Conservation (phyloP, 495 filamentous ascomycete genomes). For the Aspergillus saccharolyticus region DNA sequence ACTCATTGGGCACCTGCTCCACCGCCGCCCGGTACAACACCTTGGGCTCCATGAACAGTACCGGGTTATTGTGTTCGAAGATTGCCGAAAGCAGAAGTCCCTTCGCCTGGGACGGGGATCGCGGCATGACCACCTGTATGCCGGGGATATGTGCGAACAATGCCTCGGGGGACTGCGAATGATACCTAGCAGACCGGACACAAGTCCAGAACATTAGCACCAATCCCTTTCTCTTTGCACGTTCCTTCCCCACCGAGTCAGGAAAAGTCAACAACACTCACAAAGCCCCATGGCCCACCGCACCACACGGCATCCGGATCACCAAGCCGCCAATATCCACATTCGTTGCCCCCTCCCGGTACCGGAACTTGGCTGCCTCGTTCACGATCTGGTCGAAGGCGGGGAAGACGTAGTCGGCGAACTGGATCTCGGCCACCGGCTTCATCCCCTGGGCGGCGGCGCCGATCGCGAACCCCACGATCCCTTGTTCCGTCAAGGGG, state of each 20-base stretch:
- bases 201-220: no score
- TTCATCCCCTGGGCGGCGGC: slow-evolving; percentile 87
- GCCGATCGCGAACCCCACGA: slow-evolving; percentile 90
- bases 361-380: slow-evolving; percentile 90
- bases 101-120: slow-evolving; percentile 88
- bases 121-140: slow-evolving; percentile 81
- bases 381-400: slow-evolving; percentile 98
- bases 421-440: slow-evolving; percentile 94
- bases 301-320: slow-evolving; percentile 89
- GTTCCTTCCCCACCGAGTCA: no score
- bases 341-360: slow-evolving; percentile 70
- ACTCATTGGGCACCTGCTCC: slow-evolving; percentile 81
- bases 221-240: no score
- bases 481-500: slow-evolving; percentile 88
- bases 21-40: slow-evolving; percentile 90
- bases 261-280: no score
- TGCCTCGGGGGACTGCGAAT: slow-evolving; percentile 88
- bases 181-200: slow-evolving; percentile 51
- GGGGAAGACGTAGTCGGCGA: slow-evolving; percentile 95
- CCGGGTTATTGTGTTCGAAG: slow-evolving; percentile 79
- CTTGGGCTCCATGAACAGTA: slow-evolving; percentile 97
- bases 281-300: slow-evolving; percentile 91
- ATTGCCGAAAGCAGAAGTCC: slow-evolving; percentile 76
- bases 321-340: slow-evolving; percentile 73
- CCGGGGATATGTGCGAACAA: slow-evolving; percentile 93